Evolutionary conservation across 2,329 filamentous ascomycete species (phyloP), one percentile per base, ranked within the genome.

Genomic region (Aspergillus latus): DNA sequence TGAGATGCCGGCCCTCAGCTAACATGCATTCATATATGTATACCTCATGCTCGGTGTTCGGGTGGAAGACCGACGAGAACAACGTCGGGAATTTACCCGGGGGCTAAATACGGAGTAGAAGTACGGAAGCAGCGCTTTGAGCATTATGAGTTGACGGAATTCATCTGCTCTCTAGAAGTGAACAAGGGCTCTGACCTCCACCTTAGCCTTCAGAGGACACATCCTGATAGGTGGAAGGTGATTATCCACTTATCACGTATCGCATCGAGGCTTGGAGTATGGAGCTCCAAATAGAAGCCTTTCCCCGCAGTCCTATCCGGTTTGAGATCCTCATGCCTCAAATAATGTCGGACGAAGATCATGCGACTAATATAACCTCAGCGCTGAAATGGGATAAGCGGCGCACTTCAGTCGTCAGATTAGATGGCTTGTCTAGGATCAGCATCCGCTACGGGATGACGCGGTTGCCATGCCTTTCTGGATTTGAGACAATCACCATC

Each of bases 11-110:
- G 21, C 47, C 40, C 53, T 55, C 53, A 43, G 28, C 28, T 34
- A n/a, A 11, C n/a, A 29, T 10, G 7, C 10, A 34, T 34, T 30
- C 39, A 47, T 53, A 53, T 53, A 53, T 39, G 51, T 47, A 40
- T 53, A 40, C 16, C 21, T 13, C 43, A 47, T 21, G 32, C 28
- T 47, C 43, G 51, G 43, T 32, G 26, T 30, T 53, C 51, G 43
- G 51, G 21, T 15, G 5, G 47, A 51, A 51, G 30, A 44, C 37
- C 49, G 49, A 51, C 49, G n/a, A 26, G 34, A 13, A 37, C 9
- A 1, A 34, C 15, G 16, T 48, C 51, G 45, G 51, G 21, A 47
- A 42, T 48, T 32, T 43, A 13, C 28, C 49, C 49, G 49, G 36
- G 29, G 29, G 26, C 4, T 21, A 34, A 40, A 49, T 13, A 37